phyloP scores from a whole-genome alignment of 148 eudicot genomes.

The Vaccinium myrtillus region DNA sequence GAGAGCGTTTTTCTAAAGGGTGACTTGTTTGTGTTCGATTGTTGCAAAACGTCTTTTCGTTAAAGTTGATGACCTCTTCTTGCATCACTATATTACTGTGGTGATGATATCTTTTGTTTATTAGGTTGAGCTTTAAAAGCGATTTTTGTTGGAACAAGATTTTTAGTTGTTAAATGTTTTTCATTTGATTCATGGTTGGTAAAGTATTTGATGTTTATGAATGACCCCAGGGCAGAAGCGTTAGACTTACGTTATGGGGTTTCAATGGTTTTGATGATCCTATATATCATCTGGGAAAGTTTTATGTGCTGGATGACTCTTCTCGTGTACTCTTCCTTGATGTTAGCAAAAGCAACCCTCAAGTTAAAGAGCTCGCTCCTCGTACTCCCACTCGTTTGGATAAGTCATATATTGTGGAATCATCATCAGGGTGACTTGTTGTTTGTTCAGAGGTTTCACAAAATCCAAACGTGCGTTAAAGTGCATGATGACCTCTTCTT shows the following conservation, averaged over 20 bases:
- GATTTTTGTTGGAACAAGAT: no score
- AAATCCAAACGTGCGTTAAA: not conserved
- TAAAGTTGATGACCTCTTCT: no score
- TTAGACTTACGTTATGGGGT: not conserved
- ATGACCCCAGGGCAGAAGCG: not conserved
- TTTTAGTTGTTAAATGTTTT: not conserved
- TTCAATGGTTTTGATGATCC: not conserved
- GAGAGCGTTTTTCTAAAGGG: no score
- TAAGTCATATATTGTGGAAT: not conserved
- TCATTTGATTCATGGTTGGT: not conserved
- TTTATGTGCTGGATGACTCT: not conserved
- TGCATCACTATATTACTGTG: no score
- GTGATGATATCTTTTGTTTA: no score
- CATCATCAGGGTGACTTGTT: not conserved
- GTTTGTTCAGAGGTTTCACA: not conserved
- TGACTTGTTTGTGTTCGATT: no score
- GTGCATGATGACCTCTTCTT: not conserved
- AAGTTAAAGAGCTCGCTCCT: not conserved
- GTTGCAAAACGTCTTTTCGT: no score
- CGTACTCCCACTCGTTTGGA: not conserved
- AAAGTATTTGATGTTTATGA: no score
- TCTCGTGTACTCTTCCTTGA: not conserved
- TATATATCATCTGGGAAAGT: not conserved
- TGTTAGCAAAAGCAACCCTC: not conserved
- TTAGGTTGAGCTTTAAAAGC: no score